These are phyloP conservation scores for Aspergillus baeticus DNA, from an alignment of 495 filamentous ascomycete genomes.

Conservation along the genomic window DNA sequence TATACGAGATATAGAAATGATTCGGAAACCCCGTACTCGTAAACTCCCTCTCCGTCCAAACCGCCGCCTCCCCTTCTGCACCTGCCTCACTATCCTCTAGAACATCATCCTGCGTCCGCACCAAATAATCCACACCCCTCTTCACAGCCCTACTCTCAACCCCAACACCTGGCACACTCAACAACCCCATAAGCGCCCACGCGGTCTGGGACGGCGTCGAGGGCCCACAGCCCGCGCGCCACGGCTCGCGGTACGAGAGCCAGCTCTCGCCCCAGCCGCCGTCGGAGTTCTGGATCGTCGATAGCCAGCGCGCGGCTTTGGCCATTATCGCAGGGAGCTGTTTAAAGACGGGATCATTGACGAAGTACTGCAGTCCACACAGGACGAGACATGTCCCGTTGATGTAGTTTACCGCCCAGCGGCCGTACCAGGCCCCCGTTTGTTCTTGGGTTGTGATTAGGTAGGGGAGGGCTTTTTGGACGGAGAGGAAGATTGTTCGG, in stretches of 20 bases:
- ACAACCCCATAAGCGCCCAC: constrained; percentile 35
- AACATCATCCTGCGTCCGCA: neutral
- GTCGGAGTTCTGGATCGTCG: constrained; percentile 28
- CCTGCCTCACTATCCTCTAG: neutral
- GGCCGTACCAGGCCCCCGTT: constrained; percentile 27
- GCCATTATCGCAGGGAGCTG: too few relatives aligned
- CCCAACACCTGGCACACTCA: constrained; percentile 14
- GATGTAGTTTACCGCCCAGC: constrained; percentile 36
- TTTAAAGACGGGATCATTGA: neutral
- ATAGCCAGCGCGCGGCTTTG: too few relatives aligned
- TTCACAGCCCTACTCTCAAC: constrained; percentile 13
- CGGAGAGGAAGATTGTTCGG: too few relatives aligned
- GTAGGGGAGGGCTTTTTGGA: neutral
- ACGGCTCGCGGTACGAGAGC: constrained; percentile 24
- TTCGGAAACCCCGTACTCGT: constrained; percentile 40
- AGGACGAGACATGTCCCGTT: constrained; percentile 35
- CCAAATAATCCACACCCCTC: constrained; percentile 23
- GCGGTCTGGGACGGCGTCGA: constrained; percentile 36
- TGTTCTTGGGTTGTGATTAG: neutral
- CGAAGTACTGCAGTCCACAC: constrained; percentile 20
- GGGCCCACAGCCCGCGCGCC: constrained; percentile 17
- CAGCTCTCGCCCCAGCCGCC: constrained; percentile 38
- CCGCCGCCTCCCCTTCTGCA: constrained; percentile 9
- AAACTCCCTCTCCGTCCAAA: constrained; percentile 30
- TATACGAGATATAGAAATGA: constrained; percentile 35